These are phyloP conservation scores for Zygosaccharomyces rouxii DNA, from an alignment of 805 yeast genomes.

Conservation along the genomic window DNA sequence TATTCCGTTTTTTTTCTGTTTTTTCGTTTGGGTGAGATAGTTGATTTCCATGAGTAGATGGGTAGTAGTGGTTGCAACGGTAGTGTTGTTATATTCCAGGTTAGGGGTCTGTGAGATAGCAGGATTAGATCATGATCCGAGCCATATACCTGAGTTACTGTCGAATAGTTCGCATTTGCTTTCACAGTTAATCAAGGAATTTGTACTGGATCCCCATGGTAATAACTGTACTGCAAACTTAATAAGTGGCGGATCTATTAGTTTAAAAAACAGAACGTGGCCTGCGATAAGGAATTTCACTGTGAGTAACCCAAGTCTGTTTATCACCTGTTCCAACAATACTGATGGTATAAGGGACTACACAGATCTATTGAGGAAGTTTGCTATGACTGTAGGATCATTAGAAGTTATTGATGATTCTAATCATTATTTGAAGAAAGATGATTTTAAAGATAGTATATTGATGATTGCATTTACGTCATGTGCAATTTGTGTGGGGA, in stretches of 20 bases:
- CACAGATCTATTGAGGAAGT: constrained; percentile 5
- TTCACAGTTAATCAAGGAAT: constrained; percentile 11
- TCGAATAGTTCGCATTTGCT: constrained; percentile 6
- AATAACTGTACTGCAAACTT: constrained; percentile 17
- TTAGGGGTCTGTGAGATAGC: neutral
- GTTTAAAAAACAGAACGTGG: constrained; percentile 4
- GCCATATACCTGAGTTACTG: neutral
- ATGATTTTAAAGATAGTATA: constrained; percentile 38
- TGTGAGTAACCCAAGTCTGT: constrained; percentile 20
- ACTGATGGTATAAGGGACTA: constrained; percentile 5
- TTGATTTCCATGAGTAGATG: constrained; percentile 2
- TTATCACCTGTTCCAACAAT: constrained; percentile 9
- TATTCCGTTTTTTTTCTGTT: neutral
- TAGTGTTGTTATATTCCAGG: neutral
- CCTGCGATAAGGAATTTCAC: constrained; percentile 10
- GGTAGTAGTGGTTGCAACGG: neutral
- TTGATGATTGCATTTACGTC: constrained; percentile 47
- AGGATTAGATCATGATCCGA: neutral
- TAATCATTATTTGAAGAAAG: constrained; percentile 23
- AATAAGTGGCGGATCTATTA: constrained; percentile 18
- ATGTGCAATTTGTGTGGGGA: constrained; percentile 52
- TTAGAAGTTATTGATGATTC: constrained; percentile 9
- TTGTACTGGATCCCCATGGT: constrained; percentile 10
- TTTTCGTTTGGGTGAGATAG: neutral
- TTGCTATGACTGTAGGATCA: constrained; percentile 6